Percentiles rank a stretch among this genome's conserved stretches.
These are phyloP conservation scores for Aspergillus sp. DNA, from an alignment of 2,329 filamentous ascomycete species.

Conservation along the genomic window DNA sequence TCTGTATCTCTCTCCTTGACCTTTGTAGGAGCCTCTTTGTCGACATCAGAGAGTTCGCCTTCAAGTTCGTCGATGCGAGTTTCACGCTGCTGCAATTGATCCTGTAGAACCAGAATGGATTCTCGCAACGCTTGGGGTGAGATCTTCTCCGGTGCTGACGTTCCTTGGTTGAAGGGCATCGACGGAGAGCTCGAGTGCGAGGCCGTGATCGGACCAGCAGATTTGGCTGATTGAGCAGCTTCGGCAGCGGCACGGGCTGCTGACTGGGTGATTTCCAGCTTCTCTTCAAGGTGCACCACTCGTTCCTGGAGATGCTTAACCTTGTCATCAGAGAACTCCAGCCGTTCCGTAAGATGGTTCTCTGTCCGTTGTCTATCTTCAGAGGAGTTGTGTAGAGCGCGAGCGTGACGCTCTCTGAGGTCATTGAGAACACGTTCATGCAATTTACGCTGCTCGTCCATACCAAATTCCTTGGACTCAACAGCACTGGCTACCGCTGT, in stretches of 20 bases:
- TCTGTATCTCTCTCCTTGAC: slow-evolving; percentile 91
- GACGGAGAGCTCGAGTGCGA: slow-evolving; percentile 50
- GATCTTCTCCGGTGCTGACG: slow-evolving; percentile 74
- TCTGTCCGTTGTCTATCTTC: slow-evolving; percentile 84
- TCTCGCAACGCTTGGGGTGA: slow-evolving; percentile 93
- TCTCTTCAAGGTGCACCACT: slow-evolving; percentile 81
- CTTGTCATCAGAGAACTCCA: slow-evolving; percentile 81
- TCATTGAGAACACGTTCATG: slow-evolving; percentile 76
- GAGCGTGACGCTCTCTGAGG: slow-evolving; percentile 71
- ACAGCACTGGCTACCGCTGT: slow-evolving; percentile 56
- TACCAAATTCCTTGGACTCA: slow-evolving; percentile 53
- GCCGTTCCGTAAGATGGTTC: slow-evolving; percentile 74
- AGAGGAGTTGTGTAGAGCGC: slow-evolving; percentile 67
- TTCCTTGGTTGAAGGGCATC: slow-evolving; percentile 42
- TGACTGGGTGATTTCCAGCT: slow-evolving; percentile 83
- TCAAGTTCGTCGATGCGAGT: slow-evolving; percentile 85
- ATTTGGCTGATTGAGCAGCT: slow-evolving; percentile 64
- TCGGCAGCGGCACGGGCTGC: slow-evolving; percentile 80
- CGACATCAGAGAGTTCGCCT: slow-evolving; percentile 64
- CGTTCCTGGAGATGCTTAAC: slow-evolving; percentile 83
- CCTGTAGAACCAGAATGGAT: slow-evolving; percentile 93
- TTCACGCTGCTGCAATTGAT: slow-evolving; percentile 94
- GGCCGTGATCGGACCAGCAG: slow-evolving; percentile 36
- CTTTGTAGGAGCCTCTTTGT: slow-evolving; percentile 76
- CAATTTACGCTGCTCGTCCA: slow-evolving; percentile 60